These are phyloP conservation scores for Prosopis cineraria DNA, from an alignment of 306 rosid species.

Conservation along the genomic window DNA sequence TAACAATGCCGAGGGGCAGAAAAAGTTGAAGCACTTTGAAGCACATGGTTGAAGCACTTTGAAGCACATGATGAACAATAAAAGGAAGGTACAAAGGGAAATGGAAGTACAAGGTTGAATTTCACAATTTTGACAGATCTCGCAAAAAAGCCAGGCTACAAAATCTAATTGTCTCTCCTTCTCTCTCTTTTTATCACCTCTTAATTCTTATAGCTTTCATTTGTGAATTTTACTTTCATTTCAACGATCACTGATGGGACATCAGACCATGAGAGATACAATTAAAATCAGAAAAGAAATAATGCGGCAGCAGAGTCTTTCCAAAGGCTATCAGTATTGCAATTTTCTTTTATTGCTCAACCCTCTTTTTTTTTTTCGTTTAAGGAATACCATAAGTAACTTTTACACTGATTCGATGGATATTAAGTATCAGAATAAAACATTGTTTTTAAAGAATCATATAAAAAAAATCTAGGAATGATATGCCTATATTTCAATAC, in stretches of 20 bases:
- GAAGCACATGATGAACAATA: constrained; percentile 36
- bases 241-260: constrained; percentile 19
- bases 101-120: constrained; percentile 31
- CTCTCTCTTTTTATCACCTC: background rate
- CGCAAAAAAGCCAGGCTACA: background rate
- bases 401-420: background rate
- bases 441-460: no score
- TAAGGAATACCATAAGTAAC: background rate
- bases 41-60: no score
- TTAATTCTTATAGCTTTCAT: constrained; percentile 21
- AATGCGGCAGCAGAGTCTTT: background rate
- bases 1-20: constrained; percentile 7
- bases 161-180: background rate
- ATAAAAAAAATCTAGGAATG: no score
- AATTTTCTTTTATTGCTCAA: background rate
- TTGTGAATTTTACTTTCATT: background rate
- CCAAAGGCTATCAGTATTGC: background rate
- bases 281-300: background rate
- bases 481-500: background rate
- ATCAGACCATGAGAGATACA: background rate
- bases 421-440: no score
- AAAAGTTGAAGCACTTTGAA: constrained; percentile 32
- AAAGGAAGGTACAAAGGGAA: constrained; percentile 33
- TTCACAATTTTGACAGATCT: constrained; percentile 15
- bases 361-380: background rate